Conservation (phyloP, 176 grass and related monocot species). For the Puccinellia tenuiflora region DNA sequence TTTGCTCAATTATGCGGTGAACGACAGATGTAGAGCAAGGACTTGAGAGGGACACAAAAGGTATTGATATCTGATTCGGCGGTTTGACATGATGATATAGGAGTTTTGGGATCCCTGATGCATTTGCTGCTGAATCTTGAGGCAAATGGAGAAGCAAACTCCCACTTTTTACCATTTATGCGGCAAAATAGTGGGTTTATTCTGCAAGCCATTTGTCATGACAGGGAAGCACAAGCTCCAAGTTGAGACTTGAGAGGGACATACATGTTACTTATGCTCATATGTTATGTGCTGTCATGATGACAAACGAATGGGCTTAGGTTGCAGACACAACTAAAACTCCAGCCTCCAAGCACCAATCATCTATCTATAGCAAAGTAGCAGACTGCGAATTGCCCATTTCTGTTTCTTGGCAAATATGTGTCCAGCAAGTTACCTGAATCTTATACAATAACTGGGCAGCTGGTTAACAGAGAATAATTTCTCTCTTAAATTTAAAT, state of each 20-base stretch:
- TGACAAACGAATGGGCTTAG: conserved; percentile 10
- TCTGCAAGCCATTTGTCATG: neutral
- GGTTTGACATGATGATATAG: conserved; percentile 3
- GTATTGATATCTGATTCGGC: neutral
- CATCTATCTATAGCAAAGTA: neutral
- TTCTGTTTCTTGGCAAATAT: neutral
- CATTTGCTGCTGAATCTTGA: conserved; percentile 15
- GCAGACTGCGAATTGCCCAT: conserved; percentile 5
- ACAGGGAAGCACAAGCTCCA: conserved; percentile 23
- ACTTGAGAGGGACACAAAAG: conserved; percentile 24
- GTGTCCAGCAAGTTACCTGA: neutral
- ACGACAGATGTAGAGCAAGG: neutral
- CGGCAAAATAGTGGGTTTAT: neutral
- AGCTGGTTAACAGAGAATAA: neutral
- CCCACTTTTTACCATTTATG: conserved; percentile 24
- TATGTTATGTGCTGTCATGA: neutral
- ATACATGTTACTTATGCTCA: neutral
- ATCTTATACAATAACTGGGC: conserved; percentile 18
- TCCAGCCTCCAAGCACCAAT: neutral
- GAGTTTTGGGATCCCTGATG: conserved; percentile 5
- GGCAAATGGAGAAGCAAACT: conserved; percentile 3
- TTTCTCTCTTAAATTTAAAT: neutral
- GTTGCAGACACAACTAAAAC: conserved; percentile 11
- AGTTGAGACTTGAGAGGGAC: conserved; percentile 5
- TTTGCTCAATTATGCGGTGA: conserved; percentile 33